Evolutionary conservation across 495 filamentous ascomycete species (phyloP).

Genomic region (Choiromyces venosus): DNA sequence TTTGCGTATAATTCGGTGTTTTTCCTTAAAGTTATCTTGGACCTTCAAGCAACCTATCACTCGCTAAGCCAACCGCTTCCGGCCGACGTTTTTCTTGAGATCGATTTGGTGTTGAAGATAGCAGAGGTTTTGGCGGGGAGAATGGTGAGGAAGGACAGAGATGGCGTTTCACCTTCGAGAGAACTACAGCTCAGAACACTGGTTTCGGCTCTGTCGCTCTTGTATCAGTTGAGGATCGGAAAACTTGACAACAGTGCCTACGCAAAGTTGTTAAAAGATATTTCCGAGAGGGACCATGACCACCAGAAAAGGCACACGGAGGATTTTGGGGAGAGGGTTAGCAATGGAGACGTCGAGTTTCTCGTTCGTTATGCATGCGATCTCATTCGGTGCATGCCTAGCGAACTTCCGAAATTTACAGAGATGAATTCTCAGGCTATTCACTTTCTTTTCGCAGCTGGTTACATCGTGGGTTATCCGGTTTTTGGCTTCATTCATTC

Average conservation of each 20-base stretch:
- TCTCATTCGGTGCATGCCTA: conserved; percentile 37
- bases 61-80: conserved; percentile 23
- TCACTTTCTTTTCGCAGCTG: conserved; percentile 41
- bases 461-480: conserved; percentile 38
- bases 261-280: conserved; percentile 35
- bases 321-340: conserved; percentile 18
- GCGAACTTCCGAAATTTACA: conserved; percentile 31
- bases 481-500: not conserved
- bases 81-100: conserved; percentile 27
- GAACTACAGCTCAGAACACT: conserved; percentile 41
- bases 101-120: conserved; percentile 31
- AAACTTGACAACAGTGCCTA: conserved; percentile 33
- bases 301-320: conserved; percentile 25
- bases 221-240: conserved; percentile 31
- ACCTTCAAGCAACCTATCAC: conserved; percentile 38
- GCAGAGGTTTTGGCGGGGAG: conserved; percentile 37
- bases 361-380: conserved; percentile 42
- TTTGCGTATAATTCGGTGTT: conserved; percentile 42
- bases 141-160: conserved; percentile 37
- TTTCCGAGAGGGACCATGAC: conserved; percentile 40
- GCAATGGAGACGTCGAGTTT: conserved; percentile 39
- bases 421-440: conserved; percentile 38
- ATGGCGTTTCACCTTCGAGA: conserved; percentile 35
- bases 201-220: conserved; percentile 37
- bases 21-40: conserved; percentile 41